Conservation (phyloP, 2,329 filamentous ascomycete species). For the Botrytis fragariae region DNA sequence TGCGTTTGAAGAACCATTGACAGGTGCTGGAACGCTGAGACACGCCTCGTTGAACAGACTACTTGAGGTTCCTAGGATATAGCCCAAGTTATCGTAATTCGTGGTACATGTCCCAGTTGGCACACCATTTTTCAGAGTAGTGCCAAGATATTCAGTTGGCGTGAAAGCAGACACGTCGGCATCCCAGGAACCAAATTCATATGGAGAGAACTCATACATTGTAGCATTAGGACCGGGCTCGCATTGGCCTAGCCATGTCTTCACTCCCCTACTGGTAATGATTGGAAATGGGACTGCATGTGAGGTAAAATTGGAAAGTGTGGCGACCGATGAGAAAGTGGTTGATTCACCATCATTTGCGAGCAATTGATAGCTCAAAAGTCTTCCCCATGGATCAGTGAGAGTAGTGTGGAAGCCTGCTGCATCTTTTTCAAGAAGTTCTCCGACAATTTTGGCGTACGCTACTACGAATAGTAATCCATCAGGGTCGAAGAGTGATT, state of each 20-base stretch:
- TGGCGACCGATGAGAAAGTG: conserved; percentile 33
- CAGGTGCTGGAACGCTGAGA: conserved; percentile 15
- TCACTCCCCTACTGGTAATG: conserved; percentile 43
- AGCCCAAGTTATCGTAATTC: conserved; percentile 50
- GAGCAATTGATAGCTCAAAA: conserved; percentile 31
- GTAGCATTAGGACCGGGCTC: conserved; percentile 49
- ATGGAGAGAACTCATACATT: conserved; percentile 64
- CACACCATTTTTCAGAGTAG: conserved; percentile 52
- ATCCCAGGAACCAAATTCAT: conserved; percentile 65
- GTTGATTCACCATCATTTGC: conserved; percentile 20
- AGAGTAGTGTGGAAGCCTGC: conserved; percentile 33
- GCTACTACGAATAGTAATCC: conserved; percentile 37
- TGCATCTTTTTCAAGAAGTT: conserved; percentile 35
- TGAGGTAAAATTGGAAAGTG: conserved; percentile 42
- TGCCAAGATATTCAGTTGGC: conserved; percentile 58
- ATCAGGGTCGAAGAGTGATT: conserved; percentile 41
- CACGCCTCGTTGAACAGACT: conserved; percentile 42
- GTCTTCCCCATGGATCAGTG: conserved; percentile 30
- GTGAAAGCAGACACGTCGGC: conserved; percentile 58
- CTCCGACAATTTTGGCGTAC: conserved; percentile 24
- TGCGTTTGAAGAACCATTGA: conserved; percentile 27
- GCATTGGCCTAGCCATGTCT: conserved; percentile 42
- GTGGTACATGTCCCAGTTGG: conserved; percentile 44
- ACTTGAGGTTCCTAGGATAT: conserved; percentile 46
- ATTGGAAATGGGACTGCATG: conserved; percentile 46